phyloP scores from a whole-genome alignment of 257 asterid genomes.

The Echites panduratus region DNA sequence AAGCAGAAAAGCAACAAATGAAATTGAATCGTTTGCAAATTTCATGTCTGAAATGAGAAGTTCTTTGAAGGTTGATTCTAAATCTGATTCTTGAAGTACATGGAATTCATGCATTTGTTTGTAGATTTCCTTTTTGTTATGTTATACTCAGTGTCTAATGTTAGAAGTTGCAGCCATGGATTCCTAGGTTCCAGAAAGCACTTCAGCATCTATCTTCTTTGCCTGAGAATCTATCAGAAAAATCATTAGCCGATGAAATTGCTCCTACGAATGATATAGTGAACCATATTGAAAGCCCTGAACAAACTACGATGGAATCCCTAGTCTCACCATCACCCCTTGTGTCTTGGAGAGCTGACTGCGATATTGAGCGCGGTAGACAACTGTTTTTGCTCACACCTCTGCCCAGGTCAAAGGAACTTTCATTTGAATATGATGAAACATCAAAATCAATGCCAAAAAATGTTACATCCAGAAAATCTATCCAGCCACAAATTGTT shows the following conservation, averaged over 20 bases:
- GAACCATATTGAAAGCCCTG: conserved; percentile 48
- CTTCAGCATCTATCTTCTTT: conserved; percentile 27
- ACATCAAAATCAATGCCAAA: conserved; percentile 26
- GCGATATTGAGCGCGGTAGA: conserved; percentile 55
- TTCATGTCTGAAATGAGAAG: conserved; percentile 62
- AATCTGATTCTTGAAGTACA: conserved; percentile 9
- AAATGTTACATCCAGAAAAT: conserved; percentile 20
- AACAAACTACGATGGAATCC: conserved; percentile 52
- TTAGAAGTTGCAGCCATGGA: conserved; percentile 69
- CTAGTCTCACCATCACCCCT: conserved; percentile 90
- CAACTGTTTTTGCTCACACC: conserved; percentile 93
- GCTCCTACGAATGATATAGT: conserved; percentile 20
- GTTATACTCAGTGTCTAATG: conserved; percentile 1
- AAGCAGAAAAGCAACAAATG: conserved; percentile 40
- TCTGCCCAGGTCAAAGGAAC: conserved; percentile 46
- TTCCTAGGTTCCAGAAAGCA: conserved; percentile 55
- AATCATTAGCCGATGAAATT: conserved; percentile 24
- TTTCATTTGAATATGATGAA: conserved; percentile 29
- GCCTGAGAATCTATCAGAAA: conserved; percentile 31
- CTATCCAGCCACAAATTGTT: conserved; percentile 19
- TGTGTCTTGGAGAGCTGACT: conserved; percentile 83
- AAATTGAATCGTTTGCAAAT: conserved; percentile 61
- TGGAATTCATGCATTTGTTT: neutral
- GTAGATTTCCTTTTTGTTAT: conserved; percentile 3
- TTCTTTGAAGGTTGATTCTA: conserved; percentile 61